A percentile compares a stretch with the other conserved stretches of the same genome.
Conservation (phyloP, 768 basidiomycete genomes). For the Tricholoma terreum region DNA sequence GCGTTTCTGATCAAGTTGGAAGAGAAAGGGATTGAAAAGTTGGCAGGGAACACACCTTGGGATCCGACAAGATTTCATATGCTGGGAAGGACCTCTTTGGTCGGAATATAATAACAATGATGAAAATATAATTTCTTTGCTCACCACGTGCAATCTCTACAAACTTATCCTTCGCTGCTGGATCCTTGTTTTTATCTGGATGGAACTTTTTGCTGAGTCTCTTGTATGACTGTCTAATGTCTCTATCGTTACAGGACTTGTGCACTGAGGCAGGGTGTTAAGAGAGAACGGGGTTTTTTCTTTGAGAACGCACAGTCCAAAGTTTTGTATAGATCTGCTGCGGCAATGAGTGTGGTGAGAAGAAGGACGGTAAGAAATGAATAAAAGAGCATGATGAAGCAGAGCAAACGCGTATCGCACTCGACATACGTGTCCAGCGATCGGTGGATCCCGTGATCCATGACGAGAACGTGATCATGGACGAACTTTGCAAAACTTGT, state of each 20-base stretch:
- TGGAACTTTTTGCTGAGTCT: slow-evolving; percentile 85
- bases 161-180: slow-evolving; percentile 79
- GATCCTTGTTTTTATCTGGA: slow-evolving; percentile 93
- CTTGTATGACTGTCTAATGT: slow-evolving; percentile 92
- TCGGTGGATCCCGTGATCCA: slow-evolving; percentile 11
- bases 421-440: slow-evolving; percentile 18
- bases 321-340: slow-evolving; percentile 77
- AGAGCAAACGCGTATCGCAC: slow-evolving; percentile 5
- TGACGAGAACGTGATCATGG: slow-evolving; percentile 6
- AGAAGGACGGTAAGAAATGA: slow-evolving; percentile 35
- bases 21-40: background rate
- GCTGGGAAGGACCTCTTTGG: slow-evolving; percentile 41
- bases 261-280: slow-evolving; percentile 41
- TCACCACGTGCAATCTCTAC: slow-evolving; percentile 88
- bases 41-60: slow-evolving; percentile 48
- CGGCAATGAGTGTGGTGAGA: slow-evolving; percentile 39
- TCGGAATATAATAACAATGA: slow-evolving; percentile 2
- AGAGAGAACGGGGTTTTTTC: slow-evolving; percentile 19
- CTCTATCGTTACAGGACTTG: slow-evolving; percentile 78
- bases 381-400: slow-evolving; percentile 32
- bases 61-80: slow-evolving; percentile 92
- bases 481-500: background rate
- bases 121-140: slow-evolving; percentile 15
- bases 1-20: slow-evolving; percentile 60
- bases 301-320: slow-evolving; percentile 67